Conservation (phyloP, 2,329 filamentous ascomycete species). For the Metarhizium brunneum region DNA sequence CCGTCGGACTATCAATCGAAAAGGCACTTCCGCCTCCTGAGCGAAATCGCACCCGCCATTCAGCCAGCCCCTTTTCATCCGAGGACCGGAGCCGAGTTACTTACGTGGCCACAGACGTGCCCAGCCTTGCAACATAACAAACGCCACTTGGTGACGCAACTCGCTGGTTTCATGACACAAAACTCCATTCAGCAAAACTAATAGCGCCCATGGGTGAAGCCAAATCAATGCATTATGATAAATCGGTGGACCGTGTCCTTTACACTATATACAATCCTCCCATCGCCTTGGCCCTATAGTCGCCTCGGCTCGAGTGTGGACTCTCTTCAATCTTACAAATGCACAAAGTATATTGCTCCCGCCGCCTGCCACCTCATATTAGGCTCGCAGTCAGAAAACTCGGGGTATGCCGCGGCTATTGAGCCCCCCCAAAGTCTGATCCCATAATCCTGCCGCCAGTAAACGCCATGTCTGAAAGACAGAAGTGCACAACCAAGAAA, state of each 20-base stretch:
- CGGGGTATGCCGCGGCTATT: neutral
- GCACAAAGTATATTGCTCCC: conserved; percentile 1
- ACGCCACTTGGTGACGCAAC: no score
- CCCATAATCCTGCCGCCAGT: neutral
- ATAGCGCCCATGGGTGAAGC: neutral
- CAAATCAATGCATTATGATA: neutral
- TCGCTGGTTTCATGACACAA: no score
- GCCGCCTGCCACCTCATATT: neutral
- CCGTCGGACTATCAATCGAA: no score
- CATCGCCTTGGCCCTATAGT: neutral
- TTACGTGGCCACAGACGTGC: no score
- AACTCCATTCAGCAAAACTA: no score
- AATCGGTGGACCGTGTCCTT: conserved; percentile 1
- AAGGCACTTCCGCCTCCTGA: no score
- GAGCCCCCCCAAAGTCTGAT: neutral
- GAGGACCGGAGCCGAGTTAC: no score
- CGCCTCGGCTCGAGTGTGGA: neutral
- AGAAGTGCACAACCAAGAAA: neutral
- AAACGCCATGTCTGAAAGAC: conserved; percentile 3
- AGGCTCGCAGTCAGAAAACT: conserved; percentile 3
- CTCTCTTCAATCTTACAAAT: conserved; percentile 3
- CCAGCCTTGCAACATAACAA: no score
- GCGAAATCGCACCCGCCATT: no score
- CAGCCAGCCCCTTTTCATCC: no score
- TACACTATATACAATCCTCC: neutral